A percentile compares a stretch with the other conserved stretches of the same genome.
phyloP scores from a whole-genome alignment of 495 filamentous ascomycete species.

The Trichoderma orchidacearum region DNA sequence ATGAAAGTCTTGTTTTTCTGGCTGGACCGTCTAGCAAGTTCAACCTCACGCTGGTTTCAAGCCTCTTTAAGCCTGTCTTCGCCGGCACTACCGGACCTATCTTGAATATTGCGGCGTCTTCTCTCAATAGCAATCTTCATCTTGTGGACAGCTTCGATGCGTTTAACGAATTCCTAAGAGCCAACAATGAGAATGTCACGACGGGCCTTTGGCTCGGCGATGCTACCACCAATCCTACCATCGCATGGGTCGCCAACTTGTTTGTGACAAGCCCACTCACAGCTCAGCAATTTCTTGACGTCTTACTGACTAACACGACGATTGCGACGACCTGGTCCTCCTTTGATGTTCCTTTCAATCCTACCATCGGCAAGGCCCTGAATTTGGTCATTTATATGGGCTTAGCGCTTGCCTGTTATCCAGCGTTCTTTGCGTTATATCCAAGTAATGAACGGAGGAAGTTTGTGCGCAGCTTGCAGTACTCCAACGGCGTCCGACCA shows the following conservation, averaged over 20 bases:
- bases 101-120: background rate
- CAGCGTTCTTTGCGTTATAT: slow-evolving; percentile 77
- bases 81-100: background rate
- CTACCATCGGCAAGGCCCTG: slow-evolving; percentile 52
- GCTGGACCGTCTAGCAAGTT: slow-evolving; percentile 46
- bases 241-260: slow-evolving; percentile 44
- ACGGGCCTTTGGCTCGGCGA: slow-evolving; percentile 65
- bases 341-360: slow-evolving; percentile 57
- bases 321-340: slow-evolving; percentile 52
- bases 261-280: slow-evolving; percentile 38
- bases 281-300: slow-evolving; percentile 59
- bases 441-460: slow-evolving; percentile 64
- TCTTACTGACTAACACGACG: slow-evolving; percentile 45
- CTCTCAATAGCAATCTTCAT: slow-evolving; percentile 32
- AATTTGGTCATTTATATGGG: slow-evolving; percentile 70
- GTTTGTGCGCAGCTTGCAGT: slow-evolving; percentile 71
- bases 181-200: slow-evolving; percentile 49
- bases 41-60: slow-evolving; percentile 6
- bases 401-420: slow-evolving; percentile 60
- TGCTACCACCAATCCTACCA: slow-evolving; percentile 35
- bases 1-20: slow-evolving; percentile 32
- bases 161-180: slow-evolving; percentile 50
- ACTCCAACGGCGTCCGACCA: slow-evolving; percentile 66
- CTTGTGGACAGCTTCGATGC: slow-evolving; percentile 48
- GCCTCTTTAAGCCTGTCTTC: slow-evolving; percentile 26